Evolutionary conservation across 169 alveolate genomes (phyloP), one percentile per base, ranked within the genome.

Genomic region (Cryptosporidium felis): DNA sequence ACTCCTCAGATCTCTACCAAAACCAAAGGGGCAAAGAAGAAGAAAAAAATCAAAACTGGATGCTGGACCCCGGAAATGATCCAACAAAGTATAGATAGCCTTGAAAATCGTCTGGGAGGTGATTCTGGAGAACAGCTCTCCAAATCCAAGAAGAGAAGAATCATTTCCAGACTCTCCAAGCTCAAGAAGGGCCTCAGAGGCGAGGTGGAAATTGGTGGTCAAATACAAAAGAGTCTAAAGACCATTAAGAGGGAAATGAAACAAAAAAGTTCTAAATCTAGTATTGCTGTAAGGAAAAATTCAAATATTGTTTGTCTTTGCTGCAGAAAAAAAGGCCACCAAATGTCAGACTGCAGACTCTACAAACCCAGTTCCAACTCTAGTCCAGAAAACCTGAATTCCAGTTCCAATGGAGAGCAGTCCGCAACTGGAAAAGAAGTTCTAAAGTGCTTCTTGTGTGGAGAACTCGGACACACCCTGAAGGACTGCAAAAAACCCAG

Each of bases 251-350:
- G 85, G 30, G 65, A 53, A 38, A 74, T 53, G 74, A 74, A 74
- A 53, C 65, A 41, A 5, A 74, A 74, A 53, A 74, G 41, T 21
- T 36, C 40, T 56, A 49, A 53, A n/a, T 49, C 74, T 5, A 56
- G 65, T 21, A 49, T 74, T 5, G 16, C 66, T 21, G 18, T 36
- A 4, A 49, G 67, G 16, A 56, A 74, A 5, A 74, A 74, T 56
- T 53, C 74, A 2, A 74, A 74, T 56, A 28, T 74, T 0, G 85
- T 74, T 30, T 74, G 85, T 53, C 30, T 74, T 5, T 74, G 85
- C 21, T 74, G 85, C 21, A 74, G 85, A 36, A 74, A 74, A 30
- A 74, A 74, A 40, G 85, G 85, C 2, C 85, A 74, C 23, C 67
- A 53, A 23, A 74, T 74, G 85, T 21, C 44, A 5, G 85, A 74